Evolutionary conservation across 129 eudicot species (phyloP), one percentile per base, ranked within the genome.

Genomic region (Flaveria sonorensis): DNA sequence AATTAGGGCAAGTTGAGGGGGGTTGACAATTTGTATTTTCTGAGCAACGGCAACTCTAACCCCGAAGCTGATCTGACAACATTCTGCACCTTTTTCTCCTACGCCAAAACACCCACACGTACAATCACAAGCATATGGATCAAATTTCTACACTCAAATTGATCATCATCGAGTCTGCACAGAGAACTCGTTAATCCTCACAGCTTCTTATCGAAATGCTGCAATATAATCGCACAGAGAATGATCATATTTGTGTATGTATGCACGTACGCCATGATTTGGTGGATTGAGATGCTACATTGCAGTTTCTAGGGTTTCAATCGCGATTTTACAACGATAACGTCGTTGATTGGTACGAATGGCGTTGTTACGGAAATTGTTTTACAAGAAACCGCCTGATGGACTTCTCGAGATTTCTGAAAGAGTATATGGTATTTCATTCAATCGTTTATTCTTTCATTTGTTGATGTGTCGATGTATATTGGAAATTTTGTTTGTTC

Each of bases 351-450:
- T 76, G 52, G 21, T 75, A 74, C 71, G 32, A 52, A 90, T 93
- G 98, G 91, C 96, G 14, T 77, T 88, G 69, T 81, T 87, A 53
- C 83, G 87, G 66, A 90, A 82, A 81, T 77, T 93, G 80, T 87
- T 84, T 82, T 87, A 81, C 74, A 81, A 92, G 81, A 92, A 88
- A 72, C 98, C 92, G 28, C 98, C 98, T 16, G 96, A 92, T 74
- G 96, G 96, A 64, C 90, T 92, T 32, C 77, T 93, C 68, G 98
- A 93, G 92, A 87, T 90, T 72, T 80, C 91, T 5, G 97, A 93
- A 70, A 83, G 95, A 77, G 93, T 93, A 46, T 90, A 72, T 75
- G 98, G 98, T 93, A 87, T 63, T 63, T 42, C 61, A 70, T 57
- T 70, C 20, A 40, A 45, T 45, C 12, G 14, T 39, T 23, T 13